Evolutionary conservation across 805 yeast species (phyloP), one percentile per base, ranked within the genome.

Genomic region (Saccharomycopsis schoenii): DNA sequence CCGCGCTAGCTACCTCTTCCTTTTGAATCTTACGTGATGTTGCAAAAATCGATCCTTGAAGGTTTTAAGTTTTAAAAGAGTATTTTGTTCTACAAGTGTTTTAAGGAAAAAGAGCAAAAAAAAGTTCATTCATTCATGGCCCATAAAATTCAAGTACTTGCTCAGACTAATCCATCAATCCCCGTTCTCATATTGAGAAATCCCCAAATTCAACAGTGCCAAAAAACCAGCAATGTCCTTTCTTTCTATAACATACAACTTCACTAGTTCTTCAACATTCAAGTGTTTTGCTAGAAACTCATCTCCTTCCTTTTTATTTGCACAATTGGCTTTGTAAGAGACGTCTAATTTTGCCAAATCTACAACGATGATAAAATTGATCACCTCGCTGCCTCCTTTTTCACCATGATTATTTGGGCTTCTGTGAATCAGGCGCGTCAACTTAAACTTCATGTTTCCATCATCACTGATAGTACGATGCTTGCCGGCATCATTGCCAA

Each of bases 171-270:
- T 6, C 34, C 6, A 29, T 29, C 34, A 29, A 29, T 37, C 51
- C n/a, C 51, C 51, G n/a, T 21, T 17, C 11, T 43, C 51, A 21
- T 21, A 17, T 15, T 21, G 25, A 12, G 51, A 51, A 51, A 21
- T 10, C 55, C 15, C 14, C 12, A 41, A 41, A 41, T 41, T 41
- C 47, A 41, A 21, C 34, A 24, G 34, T 3, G 36, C 54, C n/a
- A 24, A 73, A 65, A 90, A 86, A 65, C 96, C 86, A 0, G 94
- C 88, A 15, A 89, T 81, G 66, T 88, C 89, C 36, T 79, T 80
- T 65, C 83, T 81, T 51, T 86, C 86, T 51, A 77, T 75, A 1
- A 88, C 81, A 21, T 47, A 47, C 29, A 47, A 47, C 10, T 47
- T 91, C 94, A 89, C 61, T 80, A 80, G 10, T 78, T 72, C 15